These are phyloP conservation scores for Agastache rugosa DNA, from an alignment of 257 asterid genomes.

Conservation along the genomic window DNA sequence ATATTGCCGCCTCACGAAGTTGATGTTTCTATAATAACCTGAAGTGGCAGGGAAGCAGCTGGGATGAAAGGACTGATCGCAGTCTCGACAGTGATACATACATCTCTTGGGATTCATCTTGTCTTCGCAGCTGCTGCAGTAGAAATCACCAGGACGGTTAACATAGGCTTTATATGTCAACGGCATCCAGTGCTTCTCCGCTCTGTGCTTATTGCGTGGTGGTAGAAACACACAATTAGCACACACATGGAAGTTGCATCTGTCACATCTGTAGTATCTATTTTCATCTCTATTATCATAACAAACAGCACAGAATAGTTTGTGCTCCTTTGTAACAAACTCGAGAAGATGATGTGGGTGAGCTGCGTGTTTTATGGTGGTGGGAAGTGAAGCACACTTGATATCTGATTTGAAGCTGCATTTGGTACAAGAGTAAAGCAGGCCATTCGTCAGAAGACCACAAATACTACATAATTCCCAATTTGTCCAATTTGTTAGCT, in stretches of 20 bases:
- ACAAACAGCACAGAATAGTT: background rate
- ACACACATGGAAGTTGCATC: background rate
- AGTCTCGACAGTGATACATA: conserved; percentile 6
- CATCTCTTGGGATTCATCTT: background rate
- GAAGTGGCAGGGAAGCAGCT: background rate
- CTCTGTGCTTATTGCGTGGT: background rate
- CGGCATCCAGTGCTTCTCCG: background rate
- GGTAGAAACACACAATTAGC: background rate
- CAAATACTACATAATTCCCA: too few species aligned
- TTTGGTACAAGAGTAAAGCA: too few species aligned
- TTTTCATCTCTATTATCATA: background rate
- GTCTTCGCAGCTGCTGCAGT: background rate
- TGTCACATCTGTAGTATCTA: background rate
- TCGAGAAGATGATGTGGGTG: too few species aligned
- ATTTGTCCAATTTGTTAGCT: too few species aligned
- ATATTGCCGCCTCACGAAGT: too few species aligned
- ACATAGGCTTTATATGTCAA: background rate
- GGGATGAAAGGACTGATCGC: background rate
- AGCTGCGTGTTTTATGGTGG: too few species aligned
- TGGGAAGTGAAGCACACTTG: too few species aligned
- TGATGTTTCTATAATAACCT: too few species aligned
- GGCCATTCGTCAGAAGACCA: too few species aligned
- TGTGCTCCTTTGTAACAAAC: too few species aligned
- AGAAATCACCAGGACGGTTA: too few species aligned
- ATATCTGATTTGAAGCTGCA: too few species aligned